Percentiles rank a stretch among this genome's conserved stretches.
Evolutionary conservation across 2,329 filamentous ascomycete species (phyloP).

Genomic region (Aaosphaeria arxii): DNA sequence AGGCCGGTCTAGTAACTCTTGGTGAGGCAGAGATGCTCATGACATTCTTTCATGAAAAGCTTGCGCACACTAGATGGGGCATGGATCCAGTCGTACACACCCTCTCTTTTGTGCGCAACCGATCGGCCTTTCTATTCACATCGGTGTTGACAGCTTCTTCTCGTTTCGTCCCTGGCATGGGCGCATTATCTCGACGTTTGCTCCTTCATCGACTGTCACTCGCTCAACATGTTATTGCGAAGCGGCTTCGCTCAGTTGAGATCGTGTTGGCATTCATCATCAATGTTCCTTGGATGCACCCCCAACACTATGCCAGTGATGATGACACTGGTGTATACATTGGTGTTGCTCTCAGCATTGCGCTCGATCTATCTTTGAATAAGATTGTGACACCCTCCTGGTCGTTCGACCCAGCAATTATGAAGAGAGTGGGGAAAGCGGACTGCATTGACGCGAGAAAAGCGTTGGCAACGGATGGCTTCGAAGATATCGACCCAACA

Average conservation of each 20-base stretch:
- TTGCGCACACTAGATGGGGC: conserved; percentile 72
- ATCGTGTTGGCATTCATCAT: conserved; percentile 74
- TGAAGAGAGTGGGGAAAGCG: conserved; percentile 55
- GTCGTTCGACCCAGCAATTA: conserved; percentile 44
- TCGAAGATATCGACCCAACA: conserved; percentile 58
- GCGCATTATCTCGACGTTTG: conserved; percentile 63
- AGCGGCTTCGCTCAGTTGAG: conserved; percentile 66
- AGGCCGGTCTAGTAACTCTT: conserved; percentile 65
- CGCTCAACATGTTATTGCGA: conserved; percentile 59
- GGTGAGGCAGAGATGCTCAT: conserved; percentile 65
- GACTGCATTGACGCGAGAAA: conserved; percentile 67
- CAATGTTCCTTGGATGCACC: conserved; percentile 73
- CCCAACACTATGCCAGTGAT: conserved; percentile 63
- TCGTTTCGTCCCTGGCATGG: conserved; percentile 63
- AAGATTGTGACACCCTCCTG: conserved; percentile 62
- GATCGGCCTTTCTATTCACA: conserved; percentile 69
- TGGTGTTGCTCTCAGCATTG: conserved; percentile 66
- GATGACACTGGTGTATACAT: conserved; percentile 72
- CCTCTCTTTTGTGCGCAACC: conserved; percentile 61
- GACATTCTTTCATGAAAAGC: conserved; percentile 66
- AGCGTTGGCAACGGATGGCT: conserved; percentile 66
- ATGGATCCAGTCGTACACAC: conserved; percentile 67
- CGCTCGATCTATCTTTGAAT: conserved; percentile 66
- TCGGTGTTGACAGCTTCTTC: conserved; percentile 68
- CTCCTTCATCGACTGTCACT: conserved; percentile 63